Percentiles rank a stretch among this genome's conserved stretches.
Conservation (phyloP, 2,329 filamentous ascomycete species). For the Penicillium occitanis region DNA sequence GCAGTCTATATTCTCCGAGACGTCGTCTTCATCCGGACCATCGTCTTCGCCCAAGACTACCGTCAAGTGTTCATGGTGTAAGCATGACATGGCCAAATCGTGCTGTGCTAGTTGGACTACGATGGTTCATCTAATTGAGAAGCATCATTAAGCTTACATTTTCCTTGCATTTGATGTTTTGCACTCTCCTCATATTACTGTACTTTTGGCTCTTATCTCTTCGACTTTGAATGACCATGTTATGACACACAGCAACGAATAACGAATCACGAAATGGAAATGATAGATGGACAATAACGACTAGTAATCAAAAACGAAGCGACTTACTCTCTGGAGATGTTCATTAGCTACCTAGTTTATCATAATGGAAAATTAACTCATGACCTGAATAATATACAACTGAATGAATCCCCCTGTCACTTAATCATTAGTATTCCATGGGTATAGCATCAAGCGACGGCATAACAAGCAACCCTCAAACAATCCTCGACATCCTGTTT, state of each 20-base stretch:
- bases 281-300: not conserved
- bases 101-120: constrained; percentile 22
- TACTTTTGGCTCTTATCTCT: not conserved
- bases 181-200: not conserved
- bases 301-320: not conserved
- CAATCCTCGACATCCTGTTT: constrained; percentile 21
- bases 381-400: not conserved
- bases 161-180: not conserved
- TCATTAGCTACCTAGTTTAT: not conserved
- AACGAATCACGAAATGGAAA: constrained; percentile 7
- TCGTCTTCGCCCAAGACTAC: constrained; percentile 10
- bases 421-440: not conserved
- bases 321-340: not conserved
- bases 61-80: constrained; percentile 19
- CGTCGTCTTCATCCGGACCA: not conserved
- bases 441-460: not conserved
- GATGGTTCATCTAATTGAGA: constrained; percentile 21
- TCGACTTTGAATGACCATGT: not conserved
- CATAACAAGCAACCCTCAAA: constrained; percentile 7
- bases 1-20: constrained; percentile 7
- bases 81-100: constrained; percentile 19
- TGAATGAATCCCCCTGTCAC: not conserved
- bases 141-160: constrained; percentile 13
- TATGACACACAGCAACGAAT: not conserved
- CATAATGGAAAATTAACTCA: not conserved